Evolutionary conservation across 2,329 filamentous ascomycete genomes (phyloP), one percentile per base, ranked within the genome.

Genomic region (Ceratocystis alfenasii): DNA sequence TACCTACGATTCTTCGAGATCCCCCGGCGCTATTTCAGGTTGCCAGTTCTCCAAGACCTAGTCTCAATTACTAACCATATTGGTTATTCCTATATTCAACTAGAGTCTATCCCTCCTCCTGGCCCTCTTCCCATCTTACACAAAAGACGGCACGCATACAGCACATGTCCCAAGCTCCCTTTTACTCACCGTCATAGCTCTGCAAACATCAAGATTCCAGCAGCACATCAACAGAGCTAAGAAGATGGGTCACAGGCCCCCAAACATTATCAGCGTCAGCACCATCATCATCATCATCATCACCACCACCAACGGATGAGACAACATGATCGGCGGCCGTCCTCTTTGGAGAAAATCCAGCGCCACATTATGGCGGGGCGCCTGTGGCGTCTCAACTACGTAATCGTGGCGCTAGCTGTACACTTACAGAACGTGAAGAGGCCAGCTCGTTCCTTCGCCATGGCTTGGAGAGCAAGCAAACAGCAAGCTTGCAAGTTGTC

Each of bases 361-460:
- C 36, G 63, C 63, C 63, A 65, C 63, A 33, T 20, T 7, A 5
- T 10, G 33, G 63, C 17, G 36, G 50, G n/a, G 5, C 25, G 22
- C 0, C 3, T 64, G 61, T 66, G 65, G 65, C 65, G 61, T 48
- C 12, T 2, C 22, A 33, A 17, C 36, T 36, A 61, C 50, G 20
- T 45, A 63, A 33, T 46, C 65, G 53, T 65, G 60, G 59, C 30
- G 60, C 22, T n/a, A 48, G 55, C 10, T 30, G 17, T 5, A 10
- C 53, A 30, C n/a, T 12, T 15, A 30, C 53, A 22, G 48, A 15
- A 59, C 59, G 36, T 36, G 66, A 65, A 67, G 60, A 67, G 66
- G 66, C 63, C 66, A 67, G 66, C 66, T 67, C 66, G 63, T 67
- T 67, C 66, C 63, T 67, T 65, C 63, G 28, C 59, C 36, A 41